A percentile compares a stretch with the other conserved stretches of the same genome.
These are phyloP conservation scores for Colletotrichum shisoi DNA, from an alignment of 2,329 filamentous ascomycete genomes.

Conservation along the genomic window DNA sequence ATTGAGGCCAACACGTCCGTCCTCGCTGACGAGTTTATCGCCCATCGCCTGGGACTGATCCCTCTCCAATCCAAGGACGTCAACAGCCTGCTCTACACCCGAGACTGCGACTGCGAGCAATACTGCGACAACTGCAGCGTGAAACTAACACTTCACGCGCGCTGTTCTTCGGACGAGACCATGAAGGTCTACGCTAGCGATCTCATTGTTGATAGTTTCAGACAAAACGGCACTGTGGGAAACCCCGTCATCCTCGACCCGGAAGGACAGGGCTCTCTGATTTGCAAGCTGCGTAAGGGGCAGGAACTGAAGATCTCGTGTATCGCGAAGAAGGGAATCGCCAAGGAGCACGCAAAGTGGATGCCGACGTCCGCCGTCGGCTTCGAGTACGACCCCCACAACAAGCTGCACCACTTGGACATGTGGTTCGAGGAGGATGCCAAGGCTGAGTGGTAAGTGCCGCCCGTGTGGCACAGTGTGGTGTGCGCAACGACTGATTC, in stretches of 20 bases:
- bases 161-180: constrained; percentile 83
- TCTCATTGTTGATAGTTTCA: constrained; percentile 73
- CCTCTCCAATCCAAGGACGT: constrained; percentile 86
- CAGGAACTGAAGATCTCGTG: constrained; percentile 92
- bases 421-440: constrained; percentile 94
- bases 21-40: constrained; percentile 93
- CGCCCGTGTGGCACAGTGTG: not conserved
- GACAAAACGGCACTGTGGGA: constrained; percentile 78
- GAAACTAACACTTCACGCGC: constrained; percentile 81
- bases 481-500: constrained; percentile 40
- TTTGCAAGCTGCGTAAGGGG: constrained; percentile 87
- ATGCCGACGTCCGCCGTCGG: constrained; percentile 89
- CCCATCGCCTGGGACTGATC: constrained; percentile 88
- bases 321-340: constrained; percentile 97
- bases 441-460: constrained; percentile 79
- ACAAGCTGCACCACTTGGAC: constrained; percentile 90
- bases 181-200: constrained; percentile 96
- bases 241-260: constrained; percentile 84
- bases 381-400: constrained; percentile 98
- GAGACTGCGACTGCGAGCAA: constrained; percentile 96
- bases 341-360: constrained; percentile 99
- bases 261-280: constrained; percentile 81
- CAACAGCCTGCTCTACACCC: constrained; percentile 82
- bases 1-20: constrained; percentile 95
- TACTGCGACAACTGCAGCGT: constrained; percentile 94